Evolutionary conservation across 1,139 yeast species (phyloP).

Genomic region (Trichomonascaceae sp.): DNA sequence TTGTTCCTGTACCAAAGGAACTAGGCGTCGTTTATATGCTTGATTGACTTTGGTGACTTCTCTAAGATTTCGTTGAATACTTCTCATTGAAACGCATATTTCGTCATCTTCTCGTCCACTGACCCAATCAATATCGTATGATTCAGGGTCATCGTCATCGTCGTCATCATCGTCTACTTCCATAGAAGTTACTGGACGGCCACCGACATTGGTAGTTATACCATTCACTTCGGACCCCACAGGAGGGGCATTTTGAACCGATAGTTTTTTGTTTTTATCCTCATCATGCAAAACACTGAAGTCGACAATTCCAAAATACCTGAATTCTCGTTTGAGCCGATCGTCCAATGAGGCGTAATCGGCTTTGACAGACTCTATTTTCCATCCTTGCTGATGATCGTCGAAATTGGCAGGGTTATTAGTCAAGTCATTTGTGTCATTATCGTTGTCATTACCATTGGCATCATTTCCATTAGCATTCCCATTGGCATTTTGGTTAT

Average conservation of each 20-base stretch:
- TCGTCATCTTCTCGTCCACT: slow-evolving; percentile 89
- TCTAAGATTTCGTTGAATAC: slow-evolving; percentile 61
- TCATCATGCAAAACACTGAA: slow-evolving; percentile 32
- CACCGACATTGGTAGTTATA: slow-evolving; percentile 4
- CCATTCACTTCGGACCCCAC: slow-evolving; percentile 8
- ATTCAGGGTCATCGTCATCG: slow-evolving; percentile 21
- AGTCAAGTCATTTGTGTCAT: slow-evolving; percentile 14
- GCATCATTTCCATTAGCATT: background rate
- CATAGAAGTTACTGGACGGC: slow-evolving; percentile 22
- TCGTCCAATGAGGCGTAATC: slow-evolving; percentile 85
- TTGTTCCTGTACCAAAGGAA: slow-evolving; percentile 80
- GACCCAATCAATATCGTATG: slow-evolving; percentile 64
- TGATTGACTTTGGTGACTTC: slow-evolving; percentile 59
- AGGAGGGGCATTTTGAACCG: slow-evolving; percentile 15
- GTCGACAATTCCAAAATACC: slow-evolving; percentile 83
- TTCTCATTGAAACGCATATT: slow-evolving; percentile 75
- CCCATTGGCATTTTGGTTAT: slow-evolving; percentile 22
- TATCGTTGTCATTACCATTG: slow-evolving; percentile 25
- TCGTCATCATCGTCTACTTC: slow-evolving; percentile 17
- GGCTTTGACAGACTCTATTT: slow-evolving; percentile 41
- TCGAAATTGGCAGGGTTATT: slow-evolving; percentile 17
- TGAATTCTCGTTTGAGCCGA: slow-evolving; percentile 75
- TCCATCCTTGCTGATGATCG: slow-evolving; percentile 33
- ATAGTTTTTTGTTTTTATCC: slow-evolving; percentile 29
- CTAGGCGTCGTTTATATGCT: slow-evolving; percentile 56